phyloP scores from a whole-genome alignment of 768 basidiomycete species.

The Termitomyces sp. region DNA sequence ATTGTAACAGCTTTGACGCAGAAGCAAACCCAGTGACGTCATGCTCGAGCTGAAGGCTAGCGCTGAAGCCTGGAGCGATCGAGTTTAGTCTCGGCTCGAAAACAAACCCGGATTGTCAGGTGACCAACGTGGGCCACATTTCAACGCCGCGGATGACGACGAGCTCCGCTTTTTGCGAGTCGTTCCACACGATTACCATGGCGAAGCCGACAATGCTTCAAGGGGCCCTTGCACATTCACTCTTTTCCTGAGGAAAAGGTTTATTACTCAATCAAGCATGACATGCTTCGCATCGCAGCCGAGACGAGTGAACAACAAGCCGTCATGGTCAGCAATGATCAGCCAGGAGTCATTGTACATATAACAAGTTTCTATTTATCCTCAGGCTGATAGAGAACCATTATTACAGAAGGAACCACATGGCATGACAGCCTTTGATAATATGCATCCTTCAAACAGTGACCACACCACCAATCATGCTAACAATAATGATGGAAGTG shows the following conservation, averaged over 20 bases:
- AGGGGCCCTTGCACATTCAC: slow-evolving; percentile 66
- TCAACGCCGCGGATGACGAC: slow-evolving; percentile 1
- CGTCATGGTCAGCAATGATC: slow-evolving; percentile 7
- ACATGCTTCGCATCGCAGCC: slow-evolving; percentile 50
- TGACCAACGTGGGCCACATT: slow-evolving; percentile 10
- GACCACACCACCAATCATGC: slow-evolving; percentile 7
- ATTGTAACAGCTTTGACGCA: no score
- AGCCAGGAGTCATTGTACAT: slow-evolving; percentile 11
- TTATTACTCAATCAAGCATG: slow-evolving; percentile 49
- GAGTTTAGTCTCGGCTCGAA: no score
- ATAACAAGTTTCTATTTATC: not conserved
- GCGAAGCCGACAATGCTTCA: slow-evolving; percentile 58
- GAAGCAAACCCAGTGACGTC: no score
- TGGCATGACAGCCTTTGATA: slow-evolving; percentile 15
- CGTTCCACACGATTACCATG: slow-evolving; percentile 29
- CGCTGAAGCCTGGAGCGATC: no score
- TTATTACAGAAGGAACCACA: slow-evolving; percentile 8
- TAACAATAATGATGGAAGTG: slow-evolving; percentile 17
- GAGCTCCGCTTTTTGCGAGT: not conserved
- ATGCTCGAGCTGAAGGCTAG: no score
- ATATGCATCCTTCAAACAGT: slow-evolving; percentile 3
- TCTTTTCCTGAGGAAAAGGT: slow-evolving; percentile 39
- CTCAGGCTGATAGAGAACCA: slow-evolving; percentile 6
- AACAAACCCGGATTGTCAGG: not conserved
- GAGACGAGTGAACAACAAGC: slow-evolving; percentile 21